Evolutionary conservation across 1,284 basidiomycete species (phyloP).

Genomic region (Filobasidium uniguttulatum): DNA sequence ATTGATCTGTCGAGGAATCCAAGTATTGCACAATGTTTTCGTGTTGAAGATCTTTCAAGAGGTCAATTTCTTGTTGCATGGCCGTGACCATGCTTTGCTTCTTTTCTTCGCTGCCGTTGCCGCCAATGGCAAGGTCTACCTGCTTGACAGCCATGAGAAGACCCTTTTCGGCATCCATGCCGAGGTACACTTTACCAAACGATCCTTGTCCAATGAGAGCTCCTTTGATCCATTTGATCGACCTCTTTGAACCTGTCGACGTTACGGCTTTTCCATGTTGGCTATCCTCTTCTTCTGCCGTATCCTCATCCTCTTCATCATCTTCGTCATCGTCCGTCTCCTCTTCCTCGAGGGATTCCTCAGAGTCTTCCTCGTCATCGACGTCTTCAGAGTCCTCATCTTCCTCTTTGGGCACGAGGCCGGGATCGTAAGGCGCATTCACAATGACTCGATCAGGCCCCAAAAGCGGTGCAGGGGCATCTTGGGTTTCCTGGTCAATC

Average conservation of each 20-base stretch:
- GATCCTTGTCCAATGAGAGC: slow-evolving; percentile 94
- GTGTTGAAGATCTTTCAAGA: slow-evolving; percentile 88
- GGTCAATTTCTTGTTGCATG: slow-evolving; percentile 87
- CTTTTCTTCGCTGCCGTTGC: slow-evolving; percentile 76
- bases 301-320: slow-evolving; percentile 24
- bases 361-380: slow-evolving; percentile 18
- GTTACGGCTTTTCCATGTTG: slow-evolving; percentile 45
- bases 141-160: slow-evolving; percentile 99
- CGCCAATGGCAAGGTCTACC: slow-evolving; percentile 81
- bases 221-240: slow-evolving; percentile 96
- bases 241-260: slow-evolving; percentile 49
- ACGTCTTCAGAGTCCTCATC: slow-evolving; percentile 22
- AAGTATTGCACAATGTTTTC: slow-evolving; percentile 97
- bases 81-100: slow-evolving; percentile 92
- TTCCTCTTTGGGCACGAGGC: slow-evolving; percentile 22
- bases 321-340: slow-evolving; percentile 17
- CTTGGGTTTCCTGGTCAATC: slow-evolving; percentile 37
- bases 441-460: background rate
- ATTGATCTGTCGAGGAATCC: slow-evolving; percentile 76
- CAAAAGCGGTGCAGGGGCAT: slow-evolving; percentile 13
- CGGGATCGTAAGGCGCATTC: slow-evolving; percentile 15
- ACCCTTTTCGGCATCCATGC: slow-evolving; percentile 89
- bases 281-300: slow-evolving; percentile 34
- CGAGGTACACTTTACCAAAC: slow-evolving; percentile 89
- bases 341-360: slow-evolving; percentile 1